Evolutionary conservation across 23 red algal genomes (phyloP).

Genomic region (Gracilaria domingensis): DNA sequence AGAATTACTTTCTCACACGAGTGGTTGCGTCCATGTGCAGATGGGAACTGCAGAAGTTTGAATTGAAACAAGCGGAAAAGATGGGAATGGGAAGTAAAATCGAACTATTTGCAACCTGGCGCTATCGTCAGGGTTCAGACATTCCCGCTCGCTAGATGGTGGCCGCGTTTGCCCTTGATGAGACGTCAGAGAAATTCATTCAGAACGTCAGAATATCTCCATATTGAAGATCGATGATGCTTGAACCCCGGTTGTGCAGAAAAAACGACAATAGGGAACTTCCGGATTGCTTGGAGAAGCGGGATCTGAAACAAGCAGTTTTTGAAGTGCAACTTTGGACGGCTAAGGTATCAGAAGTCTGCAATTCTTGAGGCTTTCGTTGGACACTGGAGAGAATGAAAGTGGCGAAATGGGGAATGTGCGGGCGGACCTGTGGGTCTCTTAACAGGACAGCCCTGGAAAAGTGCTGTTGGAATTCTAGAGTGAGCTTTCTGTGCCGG

Average conservation of each 20-base stretch:
- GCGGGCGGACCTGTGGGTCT: conserved; percentile 78
- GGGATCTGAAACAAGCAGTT: conserved; percentile 53
- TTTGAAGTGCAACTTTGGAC: conserved; percentile 11
- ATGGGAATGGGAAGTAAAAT: conserved; percentile 49
- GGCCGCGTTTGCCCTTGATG: conserved; percentile 76
- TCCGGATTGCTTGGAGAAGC: conserved; percentile 56
- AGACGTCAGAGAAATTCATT: not conserved
- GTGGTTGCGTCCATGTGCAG: conserved; percentile 83
- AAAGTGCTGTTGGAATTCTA: conserved; percentile 51
- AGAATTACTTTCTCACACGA: conserved; percentile 81
- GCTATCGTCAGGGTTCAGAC: conserved; percentile 53
- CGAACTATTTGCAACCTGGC: conserved; percentile 18
- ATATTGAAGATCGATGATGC: conserved; percentile 23
- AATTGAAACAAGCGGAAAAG: conserved; percentile 49
- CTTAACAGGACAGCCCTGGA: not conserved
- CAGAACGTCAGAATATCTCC: conserved; percentile 7
- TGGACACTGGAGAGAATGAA: conserved; percentile 55
- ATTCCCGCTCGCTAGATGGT: conserved; percentile 76
- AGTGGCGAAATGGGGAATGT: conserved; percentile 85
- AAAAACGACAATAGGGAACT: conserved; percentile 5
- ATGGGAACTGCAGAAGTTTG: conserved; percentile 72
- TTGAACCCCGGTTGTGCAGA: not conserved
- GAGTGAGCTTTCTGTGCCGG: conserved; percentile 84
- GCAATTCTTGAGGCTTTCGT: conserved; percentile 34
- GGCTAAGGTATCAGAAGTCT: conserved; percentile 55